Evolutionary conservation across 2,329 filamentous ascomycete species (phyloP).

Genomic region (Monilinia fructicola): DNA sequence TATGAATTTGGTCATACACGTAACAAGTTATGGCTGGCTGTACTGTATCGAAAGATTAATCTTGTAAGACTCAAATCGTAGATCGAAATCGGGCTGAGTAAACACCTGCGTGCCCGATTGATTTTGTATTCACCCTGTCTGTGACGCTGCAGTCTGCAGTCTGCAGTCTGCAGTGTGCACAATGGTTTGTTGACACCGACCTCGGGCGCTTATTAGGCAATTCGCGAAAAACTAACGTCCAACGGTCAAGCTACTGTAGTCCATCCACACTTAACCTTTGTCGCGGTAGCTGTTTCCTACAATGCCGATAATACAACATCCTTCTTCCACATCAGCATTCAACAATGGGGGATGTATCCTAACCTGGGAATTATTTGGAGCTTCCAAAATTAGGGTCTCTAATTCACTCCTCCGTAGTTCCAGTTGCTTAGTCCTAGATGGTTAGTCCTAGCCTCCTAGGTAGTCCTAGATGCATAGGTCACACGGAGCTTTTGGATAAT

Average conservation of each 20-base stretch:
- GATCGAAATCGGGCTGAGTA: not conserved
- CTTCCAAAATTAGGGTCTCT: not conserved
- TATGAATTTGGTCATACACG: not conserved
- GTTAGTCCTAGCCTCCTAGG: too few species aligned
- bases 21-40: slow-evolving; percentile 4
- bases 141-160: too few species aligned
- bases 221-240: not conserved
- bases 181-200: too few species aligned
- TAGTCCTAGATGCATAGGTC: not conserved
- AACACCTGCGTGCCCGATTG: not conserved
- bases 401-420: not conserved
- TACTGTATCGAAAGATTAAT: not conserved
- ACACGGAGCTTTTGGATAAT: not conserved
- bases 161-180: too few species aligned
- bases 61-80: not conserved
- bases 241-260: too few species aligned
- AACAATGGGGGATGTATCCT: not conserved
- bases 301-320: not conserved
- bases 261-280: too few species aligned
- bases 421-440: too few species aligned
- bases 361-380: not conserved
- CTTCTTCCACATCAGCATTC: not conserved
- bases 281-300: not conserved
- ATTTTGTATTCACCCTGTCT: too few species aligned
- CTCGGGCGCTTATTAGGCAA: too few species aligned